Percentiles rank a stretch among this genome's conserved stretches.
phyloP scores from a whole-genome alignment of 1,284 basidiomycete species.

The Ceratobasidium sp. region DNA sequence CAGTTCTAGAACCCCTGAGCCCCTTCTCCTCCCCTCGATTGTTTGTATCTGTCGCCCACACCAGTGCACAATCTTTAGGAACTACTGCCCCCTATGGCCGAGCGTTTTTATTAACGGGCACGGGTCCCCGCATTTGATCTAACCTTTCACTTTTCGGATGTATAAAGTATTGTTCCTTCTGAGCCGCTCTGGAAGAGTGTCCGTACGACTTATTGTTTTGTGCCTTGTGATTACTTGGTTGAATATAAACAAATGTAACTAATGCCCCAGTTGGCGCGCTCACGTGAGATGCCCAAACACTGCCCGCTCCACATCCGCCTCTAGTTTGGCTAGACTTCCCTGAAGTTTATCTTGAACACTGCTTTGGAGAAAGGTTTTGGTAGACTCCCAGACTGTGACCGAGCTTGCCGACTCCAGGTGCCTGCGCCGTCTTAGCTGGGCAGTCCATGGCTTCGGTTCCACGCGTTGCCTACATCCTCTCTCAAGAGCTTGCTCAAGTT shows the following conservation, averaged over 20 bases:
- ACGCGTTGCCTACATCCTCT: slow-evolving; percentile 30
- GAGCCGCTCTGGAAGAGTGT: too few species aligned
- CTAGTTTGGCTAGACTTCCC: too few species aligned
- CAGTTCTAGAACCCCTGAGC: too few species aligned
- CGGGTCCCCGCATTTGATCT: background rate
- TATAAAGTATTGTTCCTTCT: too few species aligned
- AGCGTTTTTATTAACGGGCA: background rate
- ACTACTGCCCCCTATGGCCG: background rate
- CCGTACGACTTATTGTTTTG: too few species aligned
- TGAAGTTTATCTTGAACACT: too few species aligned
- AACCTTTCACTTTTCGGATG: background rate
- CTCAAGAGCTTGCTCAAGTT: slow-evolving; percentile 50
- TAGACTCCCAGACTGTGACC: too few species aligned
- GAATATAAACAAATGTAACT: too few species aligned
- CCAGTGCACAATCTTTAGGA: background rate
- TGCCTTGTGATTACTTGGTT: too few species aligned
- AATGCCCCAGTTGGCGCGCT: too few species aligned
- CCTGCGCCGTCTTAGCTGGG: background rate
- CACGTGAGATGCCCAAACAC: background rate
- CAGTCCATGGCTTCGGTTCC: slow-evolving; percentile 45
- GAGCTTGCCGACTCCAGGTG: too few species aligned
- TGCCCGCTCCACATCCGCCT: background rate
- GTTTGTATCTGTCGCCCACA: background rate
- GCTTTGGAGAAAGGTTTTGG: too few species aligned
- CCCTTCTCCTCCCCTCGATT: background rate